phyloP scores from a whole-genome alignment of 495 filamentous ascomycete species.

The Viridothelium virens region DNA sequence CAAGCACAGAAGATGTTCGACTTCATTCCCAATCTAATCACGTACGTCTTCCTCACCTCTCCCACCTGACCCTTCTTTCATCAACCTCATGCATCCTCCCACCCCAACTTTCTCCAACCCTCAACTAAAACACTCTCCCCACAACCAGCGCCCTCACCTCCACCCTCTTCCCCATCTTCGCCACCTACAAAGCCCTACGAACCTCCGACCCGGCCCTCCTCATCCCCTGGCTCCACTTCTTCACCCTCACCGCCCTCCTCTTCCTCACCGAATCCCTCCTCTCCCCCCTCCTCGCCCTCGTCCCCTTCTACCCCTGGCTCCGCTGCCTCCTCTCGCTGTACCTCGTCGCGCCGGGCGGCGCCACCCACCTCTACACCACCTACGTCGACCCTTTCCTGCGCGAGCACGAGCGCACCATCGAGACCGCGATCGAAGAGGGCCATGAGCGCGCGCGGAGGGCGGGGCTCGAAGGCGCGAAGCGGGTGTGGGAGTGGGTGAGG shows the following conservation, averaged over 20 bases:
- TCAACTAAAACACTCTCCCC: conserved; percentile 2
- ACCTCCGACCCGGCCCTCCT: conserved; percentile 83
- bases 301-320: conserved; percentile 92
- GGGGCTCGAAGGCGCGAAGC: conserved; percentile 74
- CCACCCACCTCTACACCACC: conserved; percentile 70
- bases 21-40: conserved; percentile 69
- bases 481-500: conserved; percentile 64
- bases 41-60: conserved; percentile 46
- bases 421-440: conserved; percentile 71
- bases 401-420: conserved; percentile 83
- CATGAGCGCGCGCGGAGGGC: conserved; percentile 74
- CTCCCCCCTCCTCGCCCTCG: conserved; percentile 75
- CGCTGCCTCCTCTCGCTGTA: conserved; percentile 83
- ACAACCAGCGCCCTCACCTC: conserved; percentile 68
- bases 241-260: conserved; percentile 80
- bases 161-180: conserved; percentile 92
- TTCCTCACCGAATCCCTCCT: conserved; percentile 80
- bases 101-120: conserved; percentile 20
- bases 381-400: conserved; percentile 83
- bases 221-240: conserved; percentile 99
- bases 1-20: conserved; percentile 58
- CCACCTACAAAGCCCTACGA: conserved; percentile 95
- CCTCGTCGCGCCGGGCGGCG: conserved; percentile 94
- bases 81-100: neutral
- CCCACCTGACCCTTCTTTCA: conserved; percentile 18